Base-by-base conservation (phyloP, 345 rosid genomes). In the Turritis glabra region DNA sequence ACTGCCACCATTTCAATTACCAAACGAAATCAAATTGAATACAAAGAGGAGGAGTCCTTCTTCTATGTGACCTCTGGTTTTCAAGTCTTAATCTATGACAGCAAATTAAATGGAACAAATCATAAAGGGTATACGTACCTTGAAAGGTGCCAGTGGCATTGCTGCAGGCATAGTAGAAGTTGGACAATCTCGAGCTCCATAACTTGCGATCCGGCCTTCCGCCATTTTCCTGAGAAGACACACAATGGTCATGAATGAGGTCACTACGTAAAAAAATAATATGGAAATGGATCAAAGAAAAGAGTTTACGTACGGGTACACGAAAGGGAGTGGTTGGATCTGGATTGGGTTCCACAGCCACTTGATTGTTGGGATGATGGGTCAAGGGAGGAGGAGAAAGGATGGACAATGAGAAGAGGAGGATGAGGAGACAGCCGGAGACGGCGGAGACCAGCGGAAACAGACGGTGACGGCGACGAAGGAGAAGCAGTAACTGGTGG, bases 81-180 rank as follows among this genome's bases (percentile, higher is more conserved):
- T 8, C 23, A 7, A 35, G 67, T 38, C 1, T 19, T 33, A 11
- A 2, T 27, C 38, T n/a, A n/a, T n/a, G n/a, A n/a, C n/a, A n/a
- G n/a, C n/a, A n/a, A n/a, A n/a, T n/a, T n/a, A 37, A 37, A 37
- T 10, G 14, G 41, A 37, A 11, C 14, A 4, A 17, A 64, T 46
- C 30, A 11, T 65, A 1, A 4, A 15, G 15, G 48, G 12, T 51
- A 7, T 8, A 43, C 48, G 65, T 79, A 94, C 98, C 40, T 61
- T 22, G 83, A 80, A 91, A 90, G 47, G 71, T 68, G 15, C 67
- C 62, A 77, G 80, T 80, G 74, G 93, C 87, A 74, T 89, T 82
- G 75, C 96, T 90, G 89, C 98, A 94, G 22, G 92, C 95, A 30
- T 77, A 65, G 84, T 83, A 91, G 57, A 85, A 83, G 35, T 81